phyloP scores from a whole-genome alignment of 2,329 filamentous ascomycete species.

The Dactylellina leptospora region DNA sequence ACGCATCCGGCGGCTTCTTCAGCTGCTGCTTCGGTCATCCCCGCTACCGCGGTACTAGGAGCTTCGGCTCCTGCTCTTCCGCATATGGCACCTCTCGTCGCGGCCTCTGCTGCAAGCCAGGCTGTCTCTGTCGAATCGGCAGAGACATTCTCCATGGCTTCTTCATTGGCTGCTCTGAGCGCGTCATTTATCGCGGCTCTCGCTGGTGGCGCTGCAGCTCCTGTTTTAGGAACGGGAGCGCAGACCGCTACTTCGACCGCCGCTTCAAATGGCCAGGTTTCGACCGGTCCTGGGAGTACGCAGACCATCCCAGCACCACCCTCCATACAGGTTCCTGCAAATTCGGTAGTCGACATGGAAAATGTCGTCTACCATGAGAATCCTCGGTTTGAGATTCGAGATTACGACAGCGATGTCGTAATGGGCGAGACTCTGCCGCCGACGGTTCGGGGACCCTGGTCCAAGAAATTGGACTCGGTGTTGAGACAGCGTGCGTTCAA shows the following conservation, averaged over 20 bases:
- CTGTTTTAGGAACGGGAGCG: neutral
- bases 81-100: neutral
- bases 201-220: neutral
- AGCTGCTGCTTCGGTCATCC: neutral
- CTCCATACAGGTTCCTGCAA: neutral
- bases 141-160: neutral
- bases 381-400: constrained; percentile 7
- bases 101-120: neutral
- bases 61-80: neutral
- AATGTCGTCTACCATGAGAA: constrained; percentile 15
- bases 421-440: constrained; percentile 14
- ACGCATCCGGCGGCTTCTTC: neutral
- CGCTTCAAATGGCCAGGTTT: neutral
- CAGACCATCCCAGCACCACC: neutral
- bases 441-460: neutral
- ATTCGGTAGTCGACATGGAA: constrained; percentile 13
- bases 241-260: neutral
- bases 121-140: neutral
- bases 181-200: neutral
- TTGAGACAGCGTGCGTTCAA: constrained; percentile 17
- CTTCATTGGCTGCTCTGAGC: neutral
- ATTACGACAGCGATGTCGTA: constrained; percentile 45
- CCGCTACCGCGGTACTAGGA: neutral
- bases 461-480: constrained; percentile 12
- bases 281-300: neutral